Base-by-base conservation (phyloP, 768 basidiomycete genomes). In the Pisolithus orientalis region DNA sequence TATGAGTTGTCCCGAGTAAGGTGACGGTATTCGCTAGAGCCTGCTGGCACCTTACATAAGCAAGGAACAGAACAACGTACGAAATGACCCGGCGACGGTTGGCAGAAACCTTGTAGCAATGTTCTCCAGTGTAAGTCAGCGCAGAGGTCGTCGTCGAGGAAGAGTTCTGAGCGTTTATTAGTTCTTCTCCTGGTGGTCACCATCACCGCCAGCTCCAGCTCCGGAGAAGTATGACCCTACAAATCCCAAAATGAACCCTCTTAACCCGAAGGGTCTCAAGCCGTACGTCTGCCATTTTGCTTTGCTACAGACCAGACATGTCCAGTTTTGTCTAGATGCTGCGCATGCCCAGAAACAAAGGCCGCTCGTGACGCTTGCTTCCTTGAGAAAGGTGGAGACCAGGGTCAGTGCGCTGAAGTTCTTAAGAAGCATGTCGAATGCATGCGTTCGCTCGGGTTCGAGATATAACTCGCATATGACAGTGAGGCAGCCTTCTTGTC, bases 271-370 rank as follows among this genome's bases (percentile, higher is more conserved):
- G 62, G 94, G 94, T n/a, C 71, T 96, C 49, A 99, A 98, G 67
- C 89, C 95, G 95, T 96, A 66, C 53, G 91, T 74, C 13, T 14
- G 8, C 21, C 16, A 32, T 47, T 32, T 32, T 34, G 5, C 34
- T 1, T 45, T 27, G 17, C 8, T 28, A 34, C 8, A 4, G 1
- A 17, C 17, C 5, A 0, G 1, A 24, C 13, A 7, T 16, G 50
- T 14, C 11, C 13, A 25, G 16, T 58, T 28, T 43, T 50, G 39
- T 11, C 47, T 56, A 98, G 95, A 61, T 98, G 95, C 61, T 97
- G 95, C 64, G 95, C 94, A 40, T 98, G 95, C 65, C 94, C 93
- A 2, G 79, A 92, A 60, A 95, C 94, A 2, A 98, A 98, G 68
- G 80, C 85, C 2, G 79, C 78, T n/a, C 80, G 96, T 10, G 96